These are phyloP conservation scores for Datisca glomerata DNA, from an alignment of 306 rosid genomes.

Conservation along the genomic window DNA sequence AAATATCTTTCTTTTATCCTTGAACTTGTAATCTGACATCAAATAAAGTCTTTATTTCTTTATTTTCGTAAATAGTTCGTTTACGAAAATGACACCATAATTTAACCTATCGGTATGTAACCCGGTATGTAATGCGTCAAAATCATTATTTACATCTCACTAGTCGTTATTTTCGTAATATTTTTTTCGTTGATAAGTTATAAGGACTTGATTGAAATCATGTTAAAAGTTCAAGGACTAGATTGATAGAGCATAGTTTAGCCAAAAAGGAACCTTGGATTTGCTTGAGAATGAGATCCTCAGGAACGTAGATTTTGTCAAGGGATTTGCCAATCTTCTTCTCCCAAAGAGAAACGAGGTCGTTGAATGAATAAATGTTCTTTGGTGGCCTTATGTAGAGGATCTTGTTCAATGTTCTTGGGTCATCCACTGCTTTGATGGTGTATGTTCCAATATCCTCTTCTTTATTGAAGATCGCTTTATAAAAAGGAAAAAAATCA, in stretches of 20 bases:
- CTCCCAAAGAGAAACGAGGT: slow-evolving; percentile 84
- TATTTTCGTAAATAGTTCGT: no score
- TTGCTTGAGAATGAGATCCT: slow-evolving; percentile 62
- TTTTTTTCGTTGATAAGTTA: no score
- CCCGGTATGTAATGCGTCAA: no score
- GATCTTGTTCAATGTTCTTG: slow-evolving; percentile 66
- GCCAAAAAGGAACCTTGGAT: slow-evolving; percentile 48
- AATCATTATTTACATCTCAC: no score
- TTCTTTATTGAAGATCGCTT: slow-evolving; percentile 71
- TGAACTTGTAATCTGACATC: no score
- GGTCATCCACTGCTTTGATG: slow-evolving; percentile 81
- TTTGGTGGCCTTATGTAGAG: slow-evolving; percentile 63
- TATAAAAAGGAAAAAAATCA: not conserved
- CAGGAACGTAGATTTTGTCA: slow-evolving; percentile 45
- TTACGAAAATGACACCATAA: no score
- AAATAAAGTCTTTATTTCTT: not conserved
- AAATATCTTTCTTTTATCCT: not conserved
- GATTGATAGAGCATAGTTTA: no score
- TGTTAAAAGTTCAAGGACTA: no score
- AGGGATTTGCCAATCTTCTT: slow-evolving; percentile 69
- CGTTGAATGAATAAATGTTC: slow-evolving; percentile 61
- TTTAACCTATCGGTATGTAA: no score
- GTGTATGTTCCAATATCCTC: slow-evolving; percentile 75
- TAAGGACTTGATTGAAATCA: no score
- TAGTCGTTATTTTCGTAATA: no score